These are phyloP conservation scores for Leptographium radiaticola DNA, from an alignment of 2,329 filamentous ascomycete species.

Conservation along the genomic window DNA sequence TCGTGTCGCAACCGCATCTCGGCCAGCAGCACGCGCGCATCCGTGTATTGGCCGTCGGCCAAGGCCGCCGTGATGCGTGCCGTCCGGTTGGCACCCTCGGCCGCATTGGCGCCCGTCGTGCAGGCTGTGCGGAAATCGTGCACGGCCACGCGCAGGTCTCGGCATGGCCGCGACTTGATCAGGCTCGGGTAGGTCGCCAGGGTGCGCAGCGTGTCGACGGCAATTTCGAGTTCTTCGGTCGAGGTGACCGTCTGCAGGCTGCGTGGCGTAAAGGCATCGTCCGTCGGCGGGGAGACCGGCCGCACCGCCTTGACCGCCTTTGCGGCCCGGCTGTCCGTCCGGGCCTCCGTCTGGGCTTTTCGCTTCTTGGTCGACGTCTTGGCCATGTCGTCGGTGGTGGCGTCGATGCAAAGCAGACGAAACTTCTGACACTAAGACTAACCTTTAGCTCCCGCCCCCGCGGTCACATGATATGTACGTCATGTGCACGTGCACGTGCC, in stretches of 20 bases:
- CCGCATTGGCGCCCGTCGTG: conserved; percentile 50
- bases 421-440: no score
- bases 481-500: no score
- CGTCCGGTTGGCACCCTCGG: conserved; percentile 48
- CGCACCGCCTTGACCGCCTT: conserved; percentile 1
- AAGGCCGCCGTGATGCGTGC: conserved; percentile 53
- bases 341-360: conserved; percentile 15
- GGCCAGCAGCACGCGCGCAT: conserved; percentile 51
- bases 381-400: conserved; percentile 2
- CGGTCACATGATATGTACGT: no score
- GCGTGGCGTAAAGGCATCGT: conserved; percentile 27
- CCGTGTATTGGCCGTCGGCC: conserved; percentile 49
- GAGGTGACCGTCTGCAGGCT: conserved; percentile 42
- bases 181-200: conserved; percentile 45
- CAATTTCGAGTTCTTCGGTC: conserved; percentile 52
- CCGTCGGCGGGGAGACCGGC: conserved; percentile 21
- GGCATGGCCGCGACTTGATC: conserved; percentile 57
- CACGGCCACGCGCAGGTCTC: conserved; percentile 51
- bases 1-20: conserved; percentile 58
- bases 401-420: background rate
- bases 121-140: conserved; percentile 58
- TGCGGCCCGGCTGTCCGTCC: background rate
- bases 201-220: conserved; percentile 48
- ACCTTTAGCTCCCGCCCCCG: no score
- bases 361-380: conserved; percentile 35